These are phyloP conservation scores for Diospyros kaki DNA, from an alignment of 148 eudicot species.

Conservation along the genomic window DNA sequence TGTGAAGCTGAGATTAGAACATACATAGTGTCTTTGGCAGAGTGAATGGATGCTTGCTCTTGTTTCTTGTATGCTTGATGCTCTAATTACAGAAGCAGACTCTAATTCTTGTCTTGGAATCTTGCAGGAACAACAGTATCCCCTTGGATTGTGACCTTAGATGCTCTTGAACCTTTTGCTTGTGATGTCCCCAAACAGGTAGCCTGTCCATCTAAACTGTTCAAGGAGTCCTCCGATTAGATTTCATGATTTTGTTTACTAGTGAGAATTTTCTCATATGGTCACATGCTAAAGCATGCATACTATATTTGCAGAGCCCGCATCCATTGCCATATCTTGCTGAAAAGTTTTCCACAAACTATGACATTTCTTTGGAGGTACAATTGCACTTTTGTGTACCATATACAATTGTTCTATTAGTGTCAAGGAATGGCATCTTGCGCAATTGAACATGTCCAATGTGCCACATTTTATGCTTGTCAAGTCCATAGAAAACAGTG, in stretches of 20 bases:
- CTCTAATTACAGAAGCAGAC: neutral
- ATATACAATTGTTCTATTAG: too few relatives aligned
- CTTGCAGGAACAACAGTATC: constrained; percentile 85
- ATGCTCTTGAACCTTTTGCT: constrained; percentile 89
- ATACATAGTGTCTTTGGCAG: neutral
- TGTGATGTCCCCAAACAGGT: constrained; percentile 90
- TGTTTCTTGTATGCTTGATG: neutral
- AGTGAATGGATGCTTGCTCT: neutral
- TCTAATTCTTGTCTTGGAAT: constrained; percentile 1
- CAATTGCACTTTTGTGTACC: neutral
- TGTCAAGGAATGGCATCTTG: too few relatives aligned
- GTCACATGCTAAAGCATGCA: neutral
- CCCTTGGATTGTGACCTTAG: constrained; percentile 98
- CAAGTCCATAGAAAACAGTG: too few relatives aligned
- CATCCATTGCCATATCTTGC: constrained; percentile 86
- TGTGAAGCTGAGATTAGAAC: neutral
- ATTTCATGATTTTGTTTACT: neutral
- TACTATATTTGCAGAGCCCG: constrained; percentile 56
- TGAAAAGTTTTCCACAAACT: constrained; percentile 74
- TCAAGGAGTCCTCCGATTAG: neutral
- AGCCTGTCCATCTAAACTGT: constrained; percentile 13
- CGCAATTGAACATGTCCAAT: too few relatives aligned
- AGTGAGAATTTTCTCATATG: neutral
- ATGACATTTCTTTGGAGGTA: constrained; percentile 89
- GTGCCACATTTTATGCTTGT: too few relatives aligned